Evolutionary conservation across 169 alveolate genomes (phyloP), one percentile per base, ranked within the genome.

Genomic region (Eimeria praecox): DNA sequence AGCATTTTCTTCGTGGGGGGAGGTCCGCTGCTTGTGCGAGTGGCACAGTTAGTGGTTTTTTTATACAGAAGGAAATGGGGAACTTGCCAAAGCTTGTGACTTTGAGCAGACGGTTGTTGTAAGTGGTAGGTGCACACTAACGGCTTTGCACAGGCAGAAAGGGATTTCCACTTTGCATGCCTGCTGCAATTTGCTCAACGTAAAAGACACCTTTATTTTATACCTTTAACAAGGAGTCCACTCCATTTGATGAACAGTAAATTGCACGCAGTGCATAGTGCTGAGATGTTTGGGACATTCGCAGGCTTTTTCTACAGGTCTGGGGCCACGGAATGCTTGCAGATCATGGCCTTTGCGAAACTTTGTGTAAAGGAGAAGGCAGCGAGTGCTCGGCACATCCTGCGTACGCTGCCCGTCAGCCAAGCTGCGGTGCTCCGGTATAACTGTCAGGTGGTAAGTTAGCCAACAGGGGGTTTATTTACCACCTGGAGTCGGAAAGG

Each of bases 401-500:
- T 69, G 3, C 35, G 24, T 42, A 30, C 42, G 77, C 46, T 69
- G 14, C 80, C n/a, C n/a, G 30, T 69, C 27, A 2, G 49, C 80
- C 80, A 30, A 0, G 24, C 30, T 9, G 80, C 80, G 80, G 8
- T 69, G 24, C 46, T 30, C n/a, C 49, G 5, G 49, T 69, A 33
- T 18, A 69, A 69, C 80, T 69, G 49, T 33, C 80, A 69, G 80
- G 80, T 69, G 46, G 80, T 69, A 35, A 35, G 80, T 10, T 33
- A 3, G 8, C 27, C 2, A 35, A 14, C 80, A 33, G 49, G 10
- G 4, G 30, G 12, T 35, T 16, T 69, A 69, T 27, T n/a, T 35
- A 46, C n/a, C 49, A 6, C 8, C n/a, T 9, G 10, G 49, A 3
- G 10, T 27, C 49, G 5, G 35, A 69, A 69, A 69, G 44, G 44